A percentile compares a stretch with the other conserved stretches of the same genome.
phyloP scores from a whole-genome alignment of 2,329 filamentous ascomycete genomes.

The Neonectria hederae region DNA sequence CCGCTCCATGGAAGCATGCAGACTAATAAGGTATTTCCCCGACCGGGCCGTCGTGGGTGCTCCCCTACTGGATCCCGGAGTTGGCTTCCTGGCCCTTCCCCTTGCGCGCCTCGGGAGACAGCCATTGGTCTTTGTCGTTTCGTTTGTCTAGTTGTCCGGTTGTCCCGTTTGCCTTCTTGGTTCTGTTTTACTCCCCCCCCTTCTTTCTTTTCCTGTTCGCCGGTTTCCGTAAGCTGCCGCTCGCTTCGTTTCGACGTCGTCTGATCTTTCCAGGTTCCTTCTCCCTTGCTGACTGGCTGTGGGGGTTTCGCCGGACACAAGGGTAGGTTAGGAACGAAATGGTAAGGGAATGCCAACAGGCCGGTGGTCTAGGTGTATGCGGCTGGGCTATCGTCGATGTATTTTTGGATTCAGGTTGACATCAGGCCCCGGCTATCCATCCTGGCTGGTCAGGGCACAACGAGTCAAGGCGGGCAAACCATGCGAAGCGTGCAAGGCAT shows the following conservation, averaged over 20 bases:
- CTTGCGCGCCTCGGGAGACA: constrained; percentile 18
- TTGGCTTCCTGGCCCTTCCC: constrained; percentile 8
- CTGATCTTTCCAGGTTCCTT: constrained; percentile 12
- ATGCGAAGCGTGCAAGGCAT: not conserved
- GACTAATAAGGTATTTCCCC: not conserved
- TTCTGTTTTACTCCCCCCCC: constrained; percentile 11
- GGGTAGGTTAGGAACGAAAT: not conserved
- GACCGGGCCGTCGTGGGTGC: constrained; percentile 19
- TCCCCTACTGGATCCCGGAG: constrained; percentile 20
- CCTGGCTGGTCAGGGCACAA: not conserved
- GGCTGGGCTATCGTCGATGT: not conserved
- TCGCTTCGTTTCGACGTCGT: constrained; percentile 7
- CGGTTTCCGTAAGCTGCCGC: not conserved
- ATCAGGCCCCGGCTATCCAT: not conserved
- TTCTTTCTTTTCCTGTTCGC: constrained; percentile 7
- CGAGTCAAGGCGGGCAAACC: too few species aligned
- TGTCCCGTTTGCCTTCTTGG: not conserved
- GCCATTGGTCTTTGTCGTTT: constrained; percentile 25
- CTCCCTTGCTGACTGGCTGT: constrained; percentile 3
- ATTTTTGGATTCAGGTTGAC: not conserved
- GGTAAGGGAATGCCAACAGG: not conserved
- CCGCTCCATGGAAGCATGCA: constrained; percentile 1
- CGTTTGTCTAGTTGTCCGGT: constrained; percentile 28
- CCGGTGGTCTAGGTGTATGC: not conserved
- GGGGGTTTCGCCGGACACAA: not conserved